Evolutionary conservation across 805 yeast genomes (phyloP), one percentile per base, ranked within the genome.

Genomic region (Pichia sporocuriosa): DNA sequence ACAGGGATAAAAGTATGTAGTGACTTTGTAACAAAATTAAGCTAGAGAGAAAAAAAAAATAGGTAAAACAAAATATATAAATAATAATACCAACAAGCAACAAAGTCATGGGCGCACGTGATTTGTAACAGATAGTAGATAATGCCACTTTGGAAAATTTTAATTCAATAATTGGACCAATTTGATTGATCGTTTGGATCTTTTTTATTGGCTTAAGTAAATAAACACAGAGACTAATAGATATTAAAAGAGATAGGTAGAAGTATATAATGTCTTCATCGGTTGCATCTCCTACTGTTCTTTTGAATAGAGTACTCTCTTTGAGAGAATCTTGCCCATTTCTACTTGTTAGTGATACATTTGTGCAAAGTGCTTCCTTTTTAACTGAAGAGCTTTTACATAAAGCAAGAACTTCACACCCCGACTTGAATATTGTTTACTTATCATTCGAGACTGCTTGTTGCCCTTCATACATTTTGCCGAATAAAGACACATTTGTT

Each of bases 241-340:
- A n/a, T n/a, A n/a, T n/a, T n/a, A n/a, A n/a, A n/a, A n/a, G n/a
- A n/a, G n/a, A 23, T n/a, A n/a, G n/a, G n/a, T n/a, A n/a, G n/a
- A n/a, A n/a, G n/a, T n/a, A 26, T 25, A 12, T n/a, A 13, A 58
- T 59, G 63, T 49, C 59, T 10, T 49, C 54, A 6, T 43, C 63
- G 1, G 46, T 52, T 7, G 59, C 62, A 8, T 58, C 64, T 3
- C 56, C 66, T 32, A 47, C 72, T n/a, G 81, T 82, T 25, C 65
- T 88, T 6, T 66, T 89, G 42, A 77, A 72, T 35, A 65, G 97
- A 44, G 65, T 86, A 6, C 59, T 93, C 3, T 62, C 79, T 3
- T 63, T 85, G 39, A 84, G 80, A 49, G 97, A 93, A 53, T 61
- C 61, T 19, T 73, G 90, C 0, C 94, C 95, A 0, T 74, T 90